Percentiles rank a stretch among this genome's conserved stretches.
Conservation (phyloP, 2,329 filamentous ascomycete species). For the Didymellaceae sp. region DNA sequence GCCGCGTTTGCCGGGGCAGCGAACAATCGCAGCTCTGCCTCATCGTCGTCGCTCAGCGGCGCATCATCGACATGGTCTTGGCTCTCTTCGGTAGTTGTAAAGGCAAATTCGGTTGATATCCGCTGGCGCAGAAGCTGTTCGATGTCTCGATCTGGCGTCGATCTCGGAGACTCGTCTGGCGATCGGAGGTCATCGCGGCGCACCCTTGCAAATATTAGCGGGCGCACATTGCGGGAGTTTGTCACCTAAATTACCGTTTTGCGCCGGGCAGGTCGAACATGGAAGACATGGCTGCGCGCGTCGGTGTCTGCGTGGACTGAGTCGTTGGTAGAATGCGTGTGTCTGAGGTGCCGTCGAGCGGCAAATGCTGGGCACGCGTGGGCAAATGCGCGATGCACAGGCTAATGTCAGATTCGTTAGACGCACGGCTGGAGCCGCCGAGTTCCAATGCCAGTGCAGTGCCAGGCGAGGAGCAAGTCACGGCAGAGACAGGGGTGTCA, state of each 20-base stretch:
- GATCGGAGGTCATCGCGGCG: conserved; percentile 46
- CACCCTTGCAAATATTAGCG: conserved; percentile 28
- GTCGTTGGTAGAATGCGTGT: conserved; percentile 1
- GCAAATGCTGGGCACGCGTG: conserved; percentile 1
- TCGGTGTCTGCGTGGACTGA: conserved; percentile 5
- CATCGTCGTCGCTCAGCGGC: conserved; percentile 33
- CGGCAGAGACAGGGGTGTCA: no score
- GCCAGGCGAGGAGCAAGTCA: not conserved
- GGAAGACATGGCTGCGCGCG: conserved; percentile 25
- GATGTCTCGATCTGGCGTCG: conserved; percentile 44
- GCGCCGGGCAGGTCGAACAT: conserved; percentile 33
- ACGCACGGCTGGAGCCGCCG: conserved; percentile 5
- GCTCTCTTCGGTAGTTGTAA: conserved; percentile 22
- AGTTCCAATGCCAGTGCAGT: not conserved
- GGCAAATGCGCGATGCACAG: not conserved
- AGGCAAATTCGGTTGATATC: conserved; percentile 33
- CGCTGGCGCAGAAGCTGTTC: conserved; percentile 39
- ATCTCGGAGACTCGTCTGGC: conserved; percentile 41
- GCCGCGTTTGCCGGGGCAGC: conserved; percentile 32
- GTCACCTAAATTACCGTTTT: conserved; percentile 37
- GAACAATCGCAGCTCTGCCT: conserved; percentile 46
- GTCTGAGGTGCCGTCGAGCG: conserved; percentile 1
- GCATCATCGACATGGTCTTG: conserved; percentile 2
- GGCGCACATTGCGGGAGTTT: no score
- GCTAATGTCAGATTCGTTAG: conserved; percentile 12